Evolutionary conservation across 1,139 yeast genomes (phyloP), one percentile per base, ranked within the genome.

Genomic region (Eremothecium coryli): DNA sequence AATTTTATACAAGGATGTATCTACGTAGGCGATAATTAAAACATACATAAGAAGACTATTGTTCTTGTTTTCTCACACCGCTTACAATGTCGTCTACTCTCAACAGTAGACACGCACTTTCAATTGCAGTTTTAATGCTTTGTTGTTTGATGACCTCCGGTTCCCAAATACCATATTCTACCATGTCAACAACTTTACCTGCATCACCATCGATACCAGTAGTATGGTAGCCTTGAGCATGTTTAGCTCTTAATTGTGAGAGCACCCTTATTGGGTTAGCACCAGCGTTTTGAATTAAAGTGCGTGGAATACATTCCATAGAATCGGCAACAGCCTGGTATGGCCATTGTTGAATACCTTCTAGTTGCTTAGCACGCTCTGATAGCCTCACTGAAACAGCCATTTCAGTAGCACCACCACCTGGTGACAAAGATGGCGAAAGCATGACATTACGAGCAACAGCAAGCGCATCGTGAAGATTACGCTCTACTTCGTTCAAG

Each of bases 361-460:
- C 96, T 48, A 93, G 76, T 35, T 76, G 70, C 64, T 88, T 88
- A 32, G 97, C 96, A 65, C 76, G 80, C 58, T 90, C 96, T 9
- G 95, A 73, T 42, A 90, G 70, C 46, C 72, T 76, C 20, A 90
- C 97, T 45, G 93, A 72, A 33, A 93, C 88, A 2, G 98, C 98
- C 97, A 93, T 90, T 64, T 90, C 99, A 15, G 97, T 90, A 33
- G 99, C 98, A 54, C 99, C 98, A 39, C 98, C 99, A 49, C 99
- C 99, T 33, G 99, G 99, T 2, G 95, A 71, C 54, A 90, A 71
- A 26, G 93, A 76, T 33, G 99, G 98, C 59, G 90, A 94, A 50
- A 90, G 79, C 71, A 84, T 74, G 31, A 93, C 96, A 56, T 93
- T 93, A 61, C 96, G 76, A 16, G 98, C 79, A 35, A 90, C 98